A percentile compares a stretch with the other conserved stretches of the same genome.
phyloP scores from a whole-genome alignment of 2,329 filamentous ascomycete species.

The Beauveria rudraprayagi region DNA sequence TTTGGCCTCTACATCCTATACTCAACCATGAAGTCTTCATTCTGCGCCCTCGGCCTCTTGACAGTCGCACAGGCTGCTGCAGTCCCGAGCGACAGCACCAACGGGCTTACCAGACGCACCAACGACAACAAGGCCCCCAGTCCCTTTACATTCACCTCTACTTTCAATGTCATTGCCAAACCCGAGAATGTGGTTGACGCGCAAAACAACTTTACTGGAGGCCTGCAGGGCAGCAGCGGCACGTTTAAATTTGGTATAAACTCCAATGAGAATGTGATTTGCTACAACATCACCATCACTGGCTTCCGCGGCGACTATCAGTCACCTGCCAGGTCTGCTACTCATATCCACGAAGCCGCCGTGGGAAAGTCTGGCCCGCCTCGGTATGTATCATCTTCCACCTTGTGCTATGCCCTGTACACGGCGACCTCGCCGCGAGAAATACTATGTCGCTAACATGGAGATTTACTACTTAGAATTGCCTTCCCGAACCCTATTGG shows the following conservation, averaged over 20 bases:
- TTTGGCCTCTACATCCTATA: not conserved
- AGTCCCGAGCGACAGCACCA: not conserved
- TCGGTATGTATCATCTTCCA: conserved; percentile 21
- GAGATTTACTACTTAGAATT: conserved; percentile 21
- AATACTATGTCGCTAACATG: not conserved
- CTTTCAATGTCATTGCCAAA: conserved; percentile 38
- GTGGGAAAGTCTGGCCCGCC: conserved; percentile 41
- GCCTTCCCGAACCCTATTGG: conserved; percentile 41
- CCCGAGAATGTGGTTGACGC: conserved; percentile 42
- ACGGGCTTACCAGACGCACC: not conserved
- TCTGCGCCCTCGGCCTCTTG: not conserved
- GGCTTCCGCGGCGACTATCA: conserved; percentile 41
- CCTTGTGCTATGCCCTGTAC: not conserved
- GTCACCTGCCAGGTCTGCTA: conserved; percentile 43
- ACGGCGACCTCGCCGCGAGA: too few relatives aligned
- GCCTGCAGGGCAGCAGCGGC: conserved; percentile 36
- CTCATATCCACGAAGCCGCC: conserved; percentile 45
- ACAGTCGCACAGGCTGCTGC: not conserved
- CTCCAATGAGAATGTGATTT: conserved; percentile 33
- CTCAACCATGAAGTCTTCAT: not conserved
- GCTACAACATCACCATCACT: conserved; percentile 43
- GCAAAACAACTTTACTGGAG: conserved; percentile 29
- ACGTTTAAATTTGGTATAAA: conserved; percentile 47
- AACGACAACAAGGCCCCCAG: not conserved
- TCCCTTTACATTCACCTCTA: conserved; percentile 38